Percentiles rank a stretch among this genome's conserved stretches.
Evolutionary conservation across 2,329 filamentous ascomycete genomes (phyloP).

Genomic region (Proliferodiscus dingleyae): DNA sequence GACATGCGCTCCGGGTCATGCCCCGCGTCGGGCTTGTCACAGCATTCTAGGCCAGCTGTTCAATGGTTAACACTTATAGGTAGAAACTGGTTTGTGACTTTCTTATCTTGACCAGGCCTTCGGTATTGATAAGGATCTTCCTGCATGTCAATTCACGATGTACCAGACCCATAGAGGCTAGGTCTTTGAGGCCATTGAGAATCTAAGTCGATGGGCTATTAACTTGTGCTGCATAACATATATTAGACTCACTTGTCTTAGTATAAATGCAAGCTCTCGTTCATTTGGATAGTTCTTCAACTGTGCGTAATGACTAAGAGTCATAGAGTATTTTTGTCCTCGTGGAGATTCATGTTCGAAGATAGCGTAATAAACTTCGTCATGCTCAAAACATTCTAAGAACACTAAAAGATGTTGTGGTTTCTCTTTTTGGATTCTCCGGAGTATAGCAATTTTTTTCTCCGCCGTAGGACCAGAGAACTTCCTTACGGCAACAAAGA

Average conservation of each 20-base stretch:
- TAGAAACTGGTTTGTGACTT: neutral
- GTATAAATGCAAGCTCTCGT: conserved; percentile 6
- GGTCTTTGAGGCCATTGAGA: conserved; percentile 9
- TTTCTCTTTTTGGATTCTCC: conserved; percentile 9
- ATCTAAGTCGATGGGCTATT: conserved; percentile 8
- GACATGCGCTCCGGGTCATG: neutral
- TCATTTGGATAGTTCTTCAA: conserved; percentile 3
- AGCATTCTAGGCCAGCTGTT: conserved; percentile 11
- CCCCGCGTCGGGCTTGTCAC: conserved; percentile 2
- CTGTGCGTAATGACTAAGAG: conserved; percentile 8
- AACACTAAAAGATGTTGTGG: conserved; percentile 7
- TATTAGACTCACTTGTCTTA: conserved; percentile 7
- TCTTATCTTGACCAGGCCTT: conserved; percentile 11
- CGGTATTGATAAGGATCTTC: conserved; percentile 11
- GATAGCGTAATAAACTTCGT: conserved; percentile 11
- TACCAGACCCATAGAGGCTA: conserved; percentile 5
- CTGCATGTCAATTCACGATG: conserved; percentile 8
- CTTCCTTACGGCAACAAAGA: conserved; percentile 9
- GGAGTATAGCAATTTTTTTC: conserved; percentile 10
- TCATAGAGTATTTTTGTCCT: conserved; percentile 6
- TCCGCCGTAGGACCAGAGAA: conserved; percentile 7
- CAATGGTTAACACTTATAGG: conserved; percentile 2
- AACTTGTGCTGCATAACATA: neutral
- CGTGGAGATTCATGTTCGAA: conserved; percentile 13
- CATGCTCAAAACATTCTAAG: conserved; percentile 10